Conservation (phyloP, 2,329 filamentous ascomycete genomes). For the Colletotrichum gloeosporioides region DNA sequence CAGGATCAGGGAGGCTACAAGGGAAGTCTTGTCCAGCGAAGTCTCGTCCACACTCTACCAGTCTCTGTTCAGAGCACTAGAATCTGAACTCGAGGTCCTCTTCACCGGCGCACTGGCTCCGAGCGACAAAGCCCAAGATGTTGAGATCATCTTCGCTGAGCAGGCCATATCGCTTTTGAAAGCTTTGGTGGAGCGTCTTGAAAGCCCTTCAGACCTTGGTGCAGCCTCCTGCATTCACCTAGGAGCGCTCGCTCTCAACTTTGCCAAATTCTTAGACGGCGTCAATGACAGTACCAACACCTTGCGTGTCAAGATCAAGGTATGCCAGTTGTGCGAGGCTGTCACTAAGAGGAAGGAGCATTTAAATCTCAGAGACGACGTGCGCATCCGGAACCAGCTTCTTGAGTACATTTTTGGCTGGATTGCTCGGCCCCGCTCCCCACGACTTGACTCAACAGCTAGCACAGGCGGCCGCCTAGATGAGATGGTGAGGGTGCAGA, state of each 20-base stretch:
- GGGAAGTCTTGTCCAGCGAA: slow-evolving; percentile 70
- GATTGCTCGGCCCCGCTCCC: slow-evolving; percentile 67
- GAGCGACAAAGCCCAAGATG: slow-evolving; percentile 59
- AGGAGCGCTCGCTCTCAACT: slow-evolving; percentile 67
- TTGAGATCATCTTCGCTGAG: slow-evolving; percentile 70
- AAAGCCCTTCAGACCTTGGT: slow-evolving; percentile 66
- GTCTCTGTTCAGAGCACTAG: slow-evolving; percentile 68
- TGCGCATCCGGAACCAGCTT: slow-evolving; percentile 71
- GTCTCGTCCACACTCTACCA: slow-evolving; percentile 67
- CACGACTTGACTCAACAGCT: slow-evolving; percentile 45
- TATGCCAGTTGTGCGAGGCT: slow-evolving; percentile 70
- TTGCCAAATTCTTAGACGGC: slow-evolving; percentile 70
- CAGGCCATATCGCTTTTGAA: slow-evolving; percentile 69
- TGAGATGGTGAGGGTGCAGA: slow-evolving; percentile 63
- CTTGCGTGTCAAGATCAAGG: slow-evolving; percentile 70
- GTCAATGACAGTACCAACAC: slow-evolving; percentile 60
- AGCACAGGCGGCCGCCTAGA: slow-evolving; percentile 53
- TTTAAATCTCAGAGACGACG: slow-evolving; percentile 71
- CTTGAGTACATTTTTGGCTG: slow-evolving; percentile 72
- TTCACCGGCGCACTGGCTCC: slow-evolving; percentile 62
- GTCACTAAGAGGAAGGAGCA: slow-evolving; percentile 72
- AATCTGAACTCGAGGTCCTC: slow-evolving; percentile 67
- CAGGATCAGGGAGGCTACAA: slow-evolving; percentile 69
- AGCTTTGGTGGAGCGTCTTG: slow-evolving; percentile 67
- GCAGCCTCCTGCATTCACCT: slow-evolving; percentile 69